Evolutionary conservation across 2,329 filamentous ascomycete genomes (phyloP).

Genomic region (Aspergillus caelatus): DNA sequence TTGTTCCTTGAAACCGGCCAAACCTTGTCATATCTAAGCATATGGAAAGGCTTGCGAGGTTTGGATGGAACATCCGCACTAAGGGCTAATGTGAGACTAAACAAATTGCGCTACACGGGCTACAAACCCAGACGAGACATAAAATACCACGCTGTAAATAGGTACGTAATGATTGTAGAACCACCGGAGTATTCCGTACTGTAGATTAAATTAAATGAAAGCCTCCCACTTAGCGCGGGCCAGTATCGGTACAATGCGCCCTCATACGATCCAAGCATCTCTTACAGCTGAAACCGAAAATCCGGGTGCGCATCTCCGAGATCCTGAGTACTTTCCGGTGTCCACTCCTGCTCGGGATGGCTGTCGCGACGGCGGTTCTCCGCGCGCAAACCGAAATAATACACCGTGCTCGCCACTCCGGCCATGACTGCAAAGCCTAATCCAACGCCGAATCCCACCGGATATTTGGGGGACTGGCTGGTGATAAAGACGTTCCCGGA

Average conservation of each 20-base stretch:
- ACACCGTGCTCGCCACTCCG: constrained; percentile 14
- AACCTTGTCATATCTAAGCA: neutral
- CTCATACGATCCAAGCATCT: neutral
- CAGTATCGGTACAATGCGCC: neutral
- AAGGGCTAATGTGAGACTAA: neutral
- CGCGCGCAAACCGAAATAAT: constrained; percentile 12
- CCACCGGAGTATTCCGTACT: neutral
- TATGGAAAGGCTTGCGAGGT: neutral
- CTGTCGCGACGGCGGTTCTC: constrained; percentile 16
- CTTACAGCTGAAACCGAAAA: constrained; percentile 10
- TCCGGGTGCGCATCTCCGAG: constrained; percentile 18
- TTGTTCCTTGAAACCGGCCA: neutral
- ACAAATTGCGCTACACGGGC: neutral
- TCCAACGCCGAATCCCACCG: constrained; percentile 42
- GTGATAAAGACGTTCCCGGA: constrained; percentile 47
- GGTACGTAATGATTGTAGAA: neutral
- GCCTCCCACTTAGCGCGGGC: neutral
- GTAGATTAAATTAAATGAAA: neutral
- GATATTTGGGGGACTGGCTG: constrained; percentile 41
- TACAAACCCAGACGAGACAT: neutral
- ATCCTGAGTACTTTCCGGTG: constrained; percentile 10
- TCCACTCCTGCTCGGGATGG: constrained; percentile 12
- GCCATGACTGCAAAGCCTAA: constrained; percentile 30
- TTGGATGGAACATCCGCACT: neutral
- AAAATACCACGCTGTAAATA: neutral